Evolutionary conservation across 2,329 filamentous ascomycete genomes (phyloP).

Genomic region (Penicillium sp.): DNA sequence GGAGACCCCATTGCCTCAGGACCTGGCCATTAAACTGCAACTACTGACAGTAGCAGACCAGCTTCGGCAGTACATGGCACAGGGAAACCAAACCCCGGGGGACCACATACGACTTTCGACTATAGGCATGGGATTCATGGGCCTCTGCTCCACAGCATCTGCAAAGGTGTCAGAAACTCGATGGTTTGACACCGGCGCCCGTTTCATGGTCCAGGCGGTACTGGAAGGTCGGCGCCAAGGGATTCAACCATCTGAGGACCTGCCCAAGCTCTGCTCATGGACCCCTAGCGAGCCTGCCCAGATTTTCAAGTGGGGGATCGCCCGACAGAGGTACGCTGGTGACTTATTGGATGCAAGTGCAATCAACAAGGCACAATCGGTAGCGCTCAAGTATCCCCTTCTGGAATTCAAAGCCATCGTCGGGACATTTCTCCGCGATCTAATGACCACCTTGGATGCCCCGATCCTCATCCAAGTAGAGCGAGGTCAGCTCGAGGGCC

Average conservation of each 20-base stretch:
- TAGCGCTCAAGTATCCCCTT: neutral
- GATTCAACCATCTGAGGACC: conserved; percentile 36
- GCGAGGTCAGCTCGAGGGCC: conserved; percentile 43
- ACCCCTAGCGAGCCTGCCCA: conserved; percentile 34
- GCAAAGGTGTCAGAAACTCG: conserved; percentile 30
- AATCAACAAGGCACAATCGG: conserved; percentile 22
- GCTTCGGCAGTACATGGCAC: conserved; percentile 40
- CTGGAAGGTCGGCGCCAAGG: conserved; percentile 48
- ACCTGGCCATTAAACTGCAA: conserved; percentile 50
- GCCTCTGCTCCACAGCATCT: conserved; percentile 44
- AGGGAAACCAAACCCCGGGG: conserved; percentile 5
- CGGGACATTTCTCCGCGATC: conserved; percentile 42
- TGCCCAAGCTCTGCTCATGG: conserved; percentile 50
- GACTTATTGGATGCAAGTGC: conserved; percentile 20
- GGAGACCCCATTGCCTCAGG: conserved; percentile 37
- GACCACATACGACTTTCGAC: conserved; percentile 37
- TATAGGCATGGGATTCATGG: conserved; percentile 51
- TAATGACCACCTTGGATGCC: conserved; percentile 45
- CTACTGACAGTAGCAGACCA: conserved; percentile 50
- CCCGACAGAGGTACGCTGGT: conserved; percentile 20
- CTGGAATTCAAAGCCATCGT: conserved; percentile 40
- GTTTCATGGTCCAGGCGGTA: conserved; percentile 53
- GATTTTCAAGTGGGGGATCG: conserved; percentile 36
- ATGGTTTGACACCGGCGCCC: conserved; percentile 49
- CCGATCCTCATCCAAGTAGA: conserved; percentile 57